phyloP scores from a whole-genome alignment of 2,329 filamentous ascomycete genomes.

The Epichloe uncinata region DNA sequence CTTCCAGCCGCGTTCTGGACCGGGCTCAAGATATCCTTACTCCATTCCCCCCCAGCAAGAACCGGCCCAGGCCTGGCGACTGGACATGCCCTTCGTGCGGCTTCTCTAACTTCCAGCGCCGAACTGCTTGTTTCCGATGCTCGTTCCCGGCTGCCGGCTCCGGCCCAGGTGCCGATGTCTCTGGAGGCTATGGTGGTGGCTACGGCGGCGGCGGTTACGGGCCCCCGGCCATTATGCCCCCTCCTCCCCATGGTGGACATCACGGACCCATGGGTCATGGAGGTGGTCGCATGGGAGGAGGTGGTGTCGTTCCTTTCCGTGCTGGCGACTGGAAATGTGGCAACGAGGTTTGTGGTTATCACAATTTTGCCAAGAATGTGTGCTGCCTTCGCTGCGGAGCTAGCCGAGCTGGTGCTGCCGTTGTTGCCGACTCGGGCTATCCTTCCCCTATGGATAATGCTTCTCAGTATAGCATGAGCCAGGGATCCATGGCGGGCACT shows the following conservation, averaged over 20 bases:
- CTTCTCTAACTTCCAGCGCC: conserved; percentile 98
- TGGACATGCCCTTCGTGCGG: conserved; percentile 99
- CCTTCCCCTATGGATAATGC: conserved; percentile 80
- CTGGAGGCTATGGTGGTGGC: conserved; percentile 47
- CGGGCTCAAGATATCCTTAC: conserved; percentile 91
- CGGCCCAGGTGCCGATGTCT: conserved; percentile 51
- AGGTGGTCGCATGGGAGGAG: conserved; percentile 63
- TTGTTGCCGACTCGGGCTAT: conserved; percentile 88
- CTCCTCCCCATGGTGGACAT: conserved; percentile 60
- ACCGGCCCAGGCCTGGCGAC: conserved; percentile 89
- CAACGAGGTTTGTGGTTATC: conserved; percentile 91
- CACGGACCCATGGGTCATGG: conserved; percentile 42
- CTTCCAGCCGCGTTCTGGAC: conserved; percentile 91
- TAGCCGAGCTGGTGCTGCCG: conserved; percentile 81
- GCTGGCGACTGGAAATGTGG: conserved; percentile 99
- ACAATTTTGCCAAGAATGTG: conserved; percentile 99
- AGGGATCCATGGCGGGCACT: conserved; percentile 74
- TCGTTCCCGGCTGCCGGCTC: conserved; percentile 92
- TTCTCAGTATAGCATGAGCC: conserved; percentile 72
- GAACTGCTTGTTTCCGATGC: conserved; percentile 96
- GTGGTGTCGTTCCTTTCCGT: conserved; percentile 86
- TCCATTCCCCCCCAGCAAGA: conserved; percentile 96
- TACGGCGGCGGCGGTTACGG: conserved; percentile 48
- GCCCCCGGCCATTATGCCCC: conserved; percentile 74
- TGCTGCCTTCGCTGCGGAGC: conserved; percentile 94